Evolutionary conservation across 805 yeast species (phyloP).

Genomic region (Ogataea paraovalis): DNA sequence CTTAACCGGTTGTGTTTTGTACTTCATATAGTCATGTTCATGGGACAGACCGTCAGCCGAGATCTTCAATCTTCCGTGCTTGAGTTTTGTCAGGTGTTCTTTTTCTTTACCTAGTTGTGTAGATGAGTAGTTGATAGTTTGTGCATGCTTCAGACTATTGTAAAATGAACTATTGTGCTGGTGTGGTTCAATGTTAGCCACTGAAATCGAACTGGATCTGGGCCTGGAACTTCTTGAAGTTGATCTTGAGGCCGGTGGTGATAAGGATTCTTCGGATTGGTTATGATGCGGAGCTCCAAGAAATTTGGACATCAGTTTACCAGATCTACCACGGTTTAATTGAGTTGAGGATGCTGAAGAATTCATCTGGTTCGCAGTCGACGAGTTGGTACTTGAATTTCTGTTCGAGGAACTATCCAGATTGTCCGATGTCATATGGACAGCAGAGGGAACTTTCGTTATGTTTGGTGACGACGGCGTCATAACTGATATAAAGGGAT

Average conservation of each 20-base stretch:
- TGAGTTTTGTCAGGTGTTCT: conserved; percentile 24
- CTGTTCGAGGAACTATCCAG: neutral
- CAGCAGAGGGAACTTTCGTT: neutral
- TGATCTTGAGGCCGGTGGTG: conserved; percentile 22
- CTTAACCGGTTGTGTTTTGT: conserved; percentile 31
- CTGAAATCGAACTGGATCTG: conserved; percentile 21
- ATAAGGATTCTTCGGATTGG: conserved; percentile 18
- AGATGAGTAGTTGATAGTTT: conserved; percentile 23
- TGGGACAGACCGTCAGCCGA: conserved; percentile 30
- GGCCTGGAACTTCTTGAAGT: conserved; percentile 14
- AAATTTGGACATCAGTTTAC: conserved; percentile 18
- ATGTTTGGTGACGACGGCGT: neutral
- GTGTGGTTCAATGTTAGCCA: conserved; percentile 15
- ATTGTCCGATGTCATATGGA: neutral
- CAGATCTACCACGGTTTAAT: conserved; percentile 19
- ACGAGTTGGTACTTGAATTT: neutral
- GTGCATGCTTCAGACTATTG: conserved; percentile 24
- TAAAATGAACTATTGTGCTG: conserved; percentile 10
- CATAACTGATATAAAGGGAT: neutral
- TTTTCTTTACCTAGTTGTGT: conserved; percentile 19
- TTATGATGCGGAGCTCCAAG: conserved; percentile 10
- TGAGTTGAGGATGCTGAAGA: conserved; percentile 6
- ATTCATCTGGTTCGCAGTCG: neutral
- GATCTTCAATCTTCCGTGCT: conserved; percentile 28
- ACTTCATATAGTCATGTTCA: conserved; percentile 33